phyloP scores from a whole-genome alignment of 2,329 filamentous ascomycete genomes.

The Penicillium corylophilum region DNA sequence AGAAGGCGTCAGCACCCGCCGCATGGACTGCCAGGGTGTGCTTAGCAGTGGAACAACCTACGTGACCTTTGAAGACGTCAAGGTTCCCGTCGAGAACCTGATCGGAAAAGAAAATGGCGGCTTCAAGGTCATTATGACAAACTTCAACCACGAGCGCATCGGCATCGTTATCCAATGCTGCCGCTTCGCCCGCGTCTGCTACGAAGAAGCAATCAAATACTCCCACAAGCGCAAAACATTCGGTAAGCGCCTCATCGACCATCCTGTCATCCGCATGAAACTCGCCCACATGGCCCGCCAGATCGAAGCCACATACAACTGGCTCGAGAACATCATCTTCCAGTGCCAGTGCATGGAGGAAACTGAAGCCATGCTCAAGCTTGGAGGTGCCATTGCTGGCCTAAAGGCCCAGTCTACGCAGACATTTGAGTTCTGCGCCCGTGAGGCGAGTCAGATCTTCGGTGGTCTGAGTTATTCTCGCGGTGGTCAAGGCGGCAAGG shows the following conservation, averaged over 20 bases:
- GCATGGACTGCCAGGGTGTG: slow-evolving; percentile 98
- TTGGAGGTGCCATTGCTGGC: slow-evolving; percentile 89
- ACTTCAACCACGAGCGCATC: slow-evolving; percentile 99
- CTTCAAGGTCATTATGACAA: slow-evolving; percentile 99
- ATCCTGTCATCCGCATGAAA: slow-evolving; percentile 96
- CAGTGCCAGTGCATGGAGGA: slow-evolving; percentile 93
- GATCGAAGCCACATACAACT: slow-evolving; percentile 94
- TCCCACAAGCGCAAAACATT: slow-evolving; percentile 96
- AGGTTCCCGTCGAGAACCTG: slow-evolving; percentile 98
- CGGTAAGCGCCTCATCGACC: slow-evolving; percentile 92
- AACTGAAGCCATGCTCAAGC: slow-evolving; percentile 90
- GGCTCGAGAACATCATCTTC: slow-evolving; percentile 93
- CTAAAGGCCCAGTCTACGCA: slow-evolving; percentile 92
- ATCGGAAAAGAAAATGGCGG: slow-evolving; percentile 98
- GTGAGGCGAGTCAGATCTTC: slow-evolving; percentile 96
- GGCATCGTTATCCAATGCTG: slow-evolving; percentile 97
- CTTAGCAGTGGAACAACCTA: slow-evolving; percentile 96
- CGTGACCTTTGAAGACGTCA: slow-evolving; percentile 97
- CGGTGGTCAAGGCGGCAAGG: slow-evolving; percentile 91
- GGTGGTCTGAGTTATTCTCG: slow-evolving; percentile 89
- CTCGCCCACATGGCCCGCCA: slow-evolving; percentile 97
- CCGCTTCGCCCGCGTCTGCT: slow-evolving; percentile 94
- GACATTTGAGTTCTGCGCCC: slow-evolving; percentile 96
- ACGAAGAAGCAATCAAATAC: slow-evolving; percentile 94
- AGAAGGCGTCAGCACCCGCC: slow-evolving; percentile 78